Evolutionary conservation across 257 asterid species (phyloP), one percentile per base, ranked within the genome.

Genomic region (Penstemon eatonii): DNA sequence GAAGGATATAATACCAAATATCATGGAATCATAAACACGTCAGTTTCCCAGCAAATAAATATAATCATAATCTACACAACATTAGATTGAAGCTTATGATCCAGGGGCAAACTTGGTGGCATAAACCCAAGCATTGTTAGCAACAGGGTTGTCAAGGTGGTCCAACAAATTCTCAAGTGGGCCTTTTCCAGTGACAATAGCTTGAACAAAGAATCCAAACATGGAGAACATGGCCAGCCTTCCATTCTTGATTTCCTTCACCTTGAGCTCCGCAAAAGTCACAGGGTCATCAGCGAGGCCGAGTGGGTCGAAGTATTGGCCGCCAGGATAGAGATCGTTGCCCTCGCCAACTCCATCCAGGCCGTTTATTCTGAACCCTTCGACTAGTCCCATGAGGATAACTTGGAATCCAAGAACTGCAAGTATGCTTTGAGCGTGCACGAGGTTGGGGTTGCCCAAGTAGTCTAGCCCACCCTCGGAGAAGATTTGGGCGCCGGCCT

Each of bases 91-190:
- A 42, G 12, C 18, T 72, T 80, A 83, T 45, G 91, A 78, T 64
- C 96, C 90, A 38, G 97, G 94, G 6, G 37, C 85, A 71, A 90
- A 87, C 67, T 90, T 86, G 67, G 88, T 84, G 65, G 95, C 95
- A 74, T 79, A 90, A 33, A 86, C 90, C 96, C 94, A 81, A 5
- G 93, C 96, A 77, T 90, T 85, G 78, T 90, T 88, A 38, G 91
- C 94, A 62, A 88, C 96, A 19, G 94, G 96, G 81, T 84, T 82
- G 56, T 88, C 97, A 60, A 88, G 96, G 69, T 90, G 96, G 75
- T 86, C 96, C 73, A 86, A 72, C 25, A 87, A 78, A 72, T 87
- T 85, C 83, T 84, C 94, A 33, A 89, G 77, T 10, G 91, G 96
- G 0, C 96, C 93, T 65, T 82, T 86, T 6, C 91, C 87, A 0